A percentile compares a stretch with the other conserved stretches of the same genome.
Evolutionary conservation across 164 flowering plant genomes (phyloP).

Genomic region (Stephania yunnanensis): DNA sequence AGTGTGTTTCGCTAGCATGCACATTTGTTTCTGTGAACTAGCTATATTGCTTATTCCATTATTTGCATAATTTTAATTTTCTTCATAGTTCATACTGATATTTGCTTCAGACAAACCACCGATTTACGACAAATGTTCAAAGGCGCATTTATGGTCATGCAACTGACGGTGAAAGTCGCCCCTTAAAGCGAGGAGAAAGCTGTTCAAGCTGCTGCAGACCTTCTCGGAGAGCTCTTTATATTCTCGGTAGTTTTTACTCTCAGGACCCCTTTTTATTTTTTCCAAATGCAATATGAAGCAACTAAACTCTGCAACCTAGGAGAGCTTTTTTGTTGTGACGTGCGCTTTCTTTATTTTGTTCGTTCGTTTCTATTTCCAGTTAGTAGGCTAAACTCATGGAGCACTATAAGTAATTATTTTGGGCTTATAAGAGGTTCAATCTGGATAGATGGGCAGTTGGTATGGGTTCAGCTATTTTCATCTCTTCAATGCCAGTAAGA

Average conservation of each 20-base stretch:
- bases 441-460: no score
- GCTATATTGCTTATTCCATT: background rate
- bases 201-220: slow-evolving; percentile 84
- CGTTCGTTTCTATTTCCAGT: no score
- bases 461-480: no score
- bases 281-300: background rate
- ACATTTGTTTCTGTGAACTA: background rate
- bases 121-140: slow-evolving; percentile 65
- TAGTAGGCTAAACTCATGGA: no score
- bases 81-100: slow-evolving; percentile 30
- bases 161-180: slow-evolving; percentile 75
- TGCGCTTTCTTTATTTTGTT: no score
- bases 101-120: slow-evolving; percentile 58
- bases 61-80: slow-evolving; percentile 12
- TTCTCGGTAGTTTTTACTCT: slow-evolving; percentile 47
- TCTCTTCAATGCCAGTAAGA: no score
- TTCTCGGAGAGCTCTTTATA: slow-evolving; percentile 79
- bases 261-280: background rate
- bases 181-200: slow-evolving; percentile 90
- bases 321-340: no score
- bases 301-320: no score
- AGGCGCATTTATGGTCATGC: slow-evolving; percentile 80
- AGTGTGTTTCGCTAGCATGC: background rate
- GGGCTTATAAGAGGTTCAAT: no score
- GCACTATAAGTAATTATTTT: no score